Evolutionary conservation across 2,329 filamentous ascomycete genomes (phyloP), one percentile per base, ranked within the genome.

Genomic region (Xylaria digitata): DNA sequence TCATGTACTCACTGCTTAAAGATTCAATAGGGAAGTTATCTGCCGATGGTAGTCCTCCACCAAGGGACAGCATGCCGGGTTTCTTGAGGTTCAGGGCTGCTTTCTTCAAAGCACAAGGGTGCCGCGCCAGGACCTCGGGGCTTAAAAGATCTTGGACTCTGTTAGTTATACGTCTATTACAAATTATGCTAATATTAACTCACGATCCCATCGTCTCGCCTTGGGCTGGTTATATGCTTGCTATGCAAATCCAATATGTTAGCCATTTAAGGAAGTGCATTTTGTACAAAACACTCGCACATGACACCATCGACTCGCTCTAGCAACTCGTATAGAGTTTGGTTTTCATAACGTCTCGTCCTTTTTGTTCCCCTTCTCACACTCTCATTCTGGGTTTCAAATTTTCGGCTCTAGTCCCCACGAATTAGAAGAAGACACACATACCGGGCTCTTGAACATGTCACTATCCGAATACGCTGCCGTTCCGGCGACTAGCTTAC

Each of bases 21-120:
- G 91, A 86, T 71, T 95, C 89, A 74, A 98, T 90, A n/a, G 96
- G 96, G 76, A 99, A 99, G 80, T 96, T 93, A 78, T 95, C 90
- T 67, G 92, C 88, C 15, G 93, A 94, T 3, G 96, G 96, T 21
- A 99, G 83, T 3, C 96, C 96, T 58, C 96, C 96, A 62, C 96
- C 96, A 1, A 99, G 89, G 1, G 94, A 97, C 76, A 99, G 96
- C 66, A 97, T 81, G 17, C 92, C 94, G 0, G 94, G 93, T 45
- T 86, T 92, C 76, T 91, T 91, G 60, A 98, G 86, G 77, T 90
- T 91, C 63, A 86, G 87, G 50, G 94, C 94, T 5, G 94, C 94
- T 67, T 86, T 85, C 80, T 98, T 98, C 67, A 98, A 83, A n/a
- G 90, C 90, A 70, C 87, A 92, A 40, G 85, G 89, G 78, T 87